Percentiles rank a stretch among this genome's conserved stretches.
Conservation (phyloP, 1,139 yeast genomes). For the Suhomyces panamericanus region DNA sequence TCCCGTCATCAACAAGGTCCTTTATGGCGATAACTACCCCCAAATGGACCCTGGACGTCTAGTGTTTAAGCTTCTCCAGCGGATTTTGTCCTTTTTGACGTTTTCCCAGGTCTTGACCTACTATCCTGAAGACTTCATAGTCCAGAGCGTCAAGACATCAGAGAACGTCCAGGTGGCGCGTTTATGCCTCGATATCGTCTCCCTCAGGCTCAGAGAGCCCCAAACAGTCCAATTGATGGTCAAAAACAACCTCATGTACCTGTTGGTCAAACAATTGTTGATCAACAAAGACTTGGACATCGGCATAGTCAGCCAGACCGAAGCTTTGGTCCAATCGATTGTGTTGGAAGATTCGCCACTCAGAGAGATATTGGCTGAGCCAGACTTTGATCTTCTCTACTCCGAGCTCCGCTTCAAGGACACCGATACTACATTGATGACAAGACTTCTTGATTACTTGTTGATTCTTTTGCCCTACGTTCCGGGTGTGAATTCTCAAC, state of each 20-base stretch:
- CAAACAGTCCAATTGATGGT: constrained; percentile 20
- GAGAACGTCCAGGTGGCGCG: constrained; percentile 10
- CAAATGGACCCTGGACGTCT: constrained; percentile 25
- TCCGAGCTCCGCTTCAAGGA: constrained; percentile 6
- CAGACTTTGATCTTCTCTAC: constrained; percentile 10
- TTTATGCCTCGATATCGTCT: constrained; percentile 24
- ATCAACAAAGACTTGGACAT: constrained; percentile 12
- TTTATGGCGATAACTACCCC: constrained; percentile 5
- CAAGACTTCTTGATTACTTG: constrained; percentile 30
- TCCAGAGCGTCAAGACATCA: constrained; percentile 13
- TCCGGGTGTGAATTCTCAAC: constrained; percentile 14
- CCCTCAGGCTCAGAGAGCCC: constrained; percentile 18
- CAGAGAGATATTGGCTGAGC: constrained; percentile 11
- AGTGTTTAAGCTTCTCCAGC: constrained; percentile 25
- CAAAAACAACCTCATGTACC: constrained; percentile 12
- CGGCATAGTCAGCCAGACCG: constrained; percentile 23
- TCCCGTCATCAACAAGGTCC: constrained; percentile 15
- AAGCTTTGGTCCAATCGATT: constrained; percentile 15
- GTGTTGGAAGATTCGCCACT: constrained; percentile 10
- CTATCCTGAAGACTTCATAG: constrained; percentile 26
- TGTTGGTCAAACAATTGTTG: constrained; percentile 13
- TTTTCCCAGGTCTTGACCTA: constrained; percentile 21
- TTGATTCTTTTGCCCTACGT: constrained; percentile 18
- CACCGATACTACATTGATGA: constrained; percentile 13
- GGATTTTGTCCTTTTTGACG: constrained; percentile 21